Percentiles rank a stretch among this genome's conserved stretches.
Evolutionary conservation across 352 stramenopile genomes (phyloP).

Genomic region (Thraustotheca clavata): DNA sequence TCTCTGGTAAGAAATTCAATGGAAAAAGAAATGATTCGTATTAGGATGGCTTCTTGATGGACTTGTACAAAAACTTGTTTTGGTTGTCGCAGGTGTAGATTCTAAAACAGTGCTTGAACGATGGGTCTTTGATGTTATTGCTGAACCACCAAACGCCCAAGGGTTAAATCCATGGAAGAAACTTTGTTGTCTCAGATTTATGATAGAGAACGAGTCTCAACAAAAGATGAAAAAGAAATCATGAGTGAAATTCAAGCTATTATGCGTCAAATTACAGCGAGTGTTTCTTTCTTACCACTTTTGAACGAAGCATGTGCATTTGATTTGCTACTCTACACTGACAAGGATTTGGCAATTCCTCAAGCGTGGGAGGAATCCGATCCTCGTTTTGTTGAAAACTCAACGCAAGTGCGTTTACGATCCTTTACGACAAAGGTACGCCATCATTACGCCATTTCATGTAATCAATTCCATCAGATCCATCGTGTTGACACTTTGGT

Average conservation of each 20-base stretch:
- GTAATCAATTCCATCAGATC: slow-evolving; percentile 64
- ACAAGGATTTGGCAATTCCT: slow-evolving; percentile 93
- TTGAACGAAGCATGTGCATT: slow-evolving; percentile 98
- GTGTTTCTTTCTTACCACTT: slow-evolving; percentile 98
- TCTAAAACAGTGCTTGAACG: slow-evolving; percentile 95
- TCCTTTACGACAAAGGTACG: slow-evolving; percentile 96
- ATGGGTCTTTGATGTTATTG: slow-evolving; percentile 97
- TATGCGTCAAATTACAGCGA: slow-evolving; percentile 98
- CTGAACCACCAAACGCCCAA: slow-evolving; percentile 31
- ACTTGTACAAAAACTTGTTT: slow-evolving; percentile 95
- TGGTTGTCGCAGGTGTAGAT: slow-evolving; percentile 97
- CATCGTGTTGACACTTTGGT: slow-evolving; percentile 98
- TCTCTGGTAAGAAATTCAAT: slow-evolving; percentile 60
- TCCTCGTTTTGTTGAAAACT: slow-evolving; percentile 96
- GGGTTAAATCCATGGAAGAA: neutral
- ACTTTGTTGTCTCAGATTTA: neutral
- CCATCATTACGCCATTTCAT: slow-evolving; percentile 17
- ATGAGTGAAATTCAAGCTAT: slow-evolving; percentile 98
- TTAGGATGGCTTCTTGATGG: slow-evolving; percentile 93
- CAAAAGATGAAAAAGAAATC: slow-evolving; percentile 90
- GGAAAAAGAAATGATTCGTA: neutral
- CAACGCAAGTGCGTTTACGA: slow-evolving; percentile 94
- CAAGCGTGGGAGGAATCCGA: slow-evolving; percentile 97
- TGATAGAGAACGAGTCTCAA: slow-evolving; percentile 8
- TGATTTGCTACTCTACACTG: slow-evolving; percentile 98